Conservation (phyloP, 805 yeast species). For the Yamadazyma insecticola region DNA sequence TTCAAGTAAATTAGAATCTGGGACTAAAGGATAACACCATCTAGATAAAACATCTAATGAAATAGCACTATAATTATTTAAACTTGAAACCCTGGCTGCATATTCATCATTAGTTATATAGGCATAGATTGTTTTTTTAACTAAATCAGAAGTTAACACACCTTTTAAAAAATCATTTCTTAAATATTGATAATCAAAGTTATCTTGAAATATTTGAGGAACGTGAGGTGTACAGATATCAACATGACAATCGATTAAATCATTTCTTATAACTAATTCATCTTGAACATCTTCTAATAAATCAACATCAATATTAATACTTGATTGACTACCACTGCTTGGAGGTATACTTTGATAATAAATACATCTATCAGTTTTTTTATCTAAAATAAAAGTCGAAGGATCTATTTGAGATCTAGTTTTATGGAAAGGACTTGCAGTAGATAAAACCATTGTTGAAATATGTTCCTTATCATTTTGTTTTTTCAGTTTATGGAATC, state of each 20-base stretch:
- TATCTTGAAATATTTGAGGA: conserved; percentile 93
- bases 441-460: conserved; percentile 87
- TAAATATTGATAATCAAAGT: conserved; percentile 87
- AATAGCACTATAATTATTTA: conserved; percentile 89
- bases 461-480: conserved; percentile 83
- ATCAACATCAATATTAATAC: conserved; percentile 75
- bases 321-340: conserved; percentile 27
- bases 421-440: conserved; percentile 79
- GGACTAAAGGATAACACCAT: conserved; percentile 89
- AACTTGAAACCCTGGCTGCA: conserved; percentile 93
- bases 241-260: conserved; percentile 91
- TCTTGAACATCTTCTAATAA: conserved; percentile 65
- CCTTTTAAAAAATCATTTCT: conserved; percentile 89
- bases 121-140: conserved; percentile 87
- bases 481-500: conserved; percentile 68
- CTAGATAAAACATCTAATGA: conserved; percentile 86
- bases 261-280: conserved; percentile 81
- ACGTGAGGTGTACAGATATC: conserved; percentile 94
- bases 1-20: conserved; percentile 73
- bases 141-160: conserved; percentile 81
- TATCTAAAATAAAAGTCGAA: conserved; percentile 79
- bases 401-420: conserved; percentile 79
- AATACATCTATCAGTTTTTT: conserved; percentile 67
- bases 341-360: conserved; percentile 79
- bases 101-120: conserved; percentile 72